These are phyloP conservation scores for Ambrosiella beaveri DNA, from an alignment of 2,329 filamentous ascomycete species.

Conservation along the genomic window DNA sequence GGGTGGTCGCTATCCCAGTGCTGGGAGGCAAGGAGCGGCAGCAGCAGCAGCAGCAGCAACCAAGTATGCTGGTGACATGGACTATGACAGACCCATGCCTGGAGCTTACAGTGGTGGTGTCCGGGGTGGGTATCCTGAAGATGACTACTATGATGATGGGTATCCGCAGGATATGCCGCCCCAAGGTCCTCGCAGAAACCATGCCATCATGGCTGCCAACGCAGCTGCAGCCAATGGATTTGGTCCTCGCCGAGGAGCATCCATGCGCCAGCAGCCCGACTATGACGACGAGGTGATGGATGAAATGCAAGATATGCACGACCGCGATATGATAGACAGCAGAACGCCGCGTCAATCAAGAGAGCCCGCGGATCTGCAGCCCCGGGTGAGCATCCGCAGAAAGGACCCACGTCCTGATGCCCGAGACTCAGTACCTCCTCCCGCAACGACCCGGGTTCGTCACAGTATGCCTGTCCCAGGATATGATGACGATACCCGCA, in stretches of 20 bases:
- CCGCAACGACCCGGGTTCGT: conserved; percentile 2
- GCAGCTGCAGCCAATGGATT: neutral
- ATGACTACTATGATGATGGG: neutral
- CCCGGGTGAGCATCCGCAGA: neutral
- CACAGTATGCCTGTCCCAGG: conserved; percentile 1
- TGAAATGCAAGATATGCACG: neutral
- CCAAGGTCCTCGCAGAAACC: conserved; percentile 2
- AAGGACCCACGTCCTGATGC: neutral
- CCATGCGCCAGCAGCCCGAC: neutral
- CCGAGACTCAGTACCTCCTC: conserved; percentile 5
- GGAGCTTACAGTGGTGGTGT: neutral
- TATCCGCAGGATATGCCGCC: conserved; percentile 1
- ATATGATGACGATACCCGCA: conserved; percentile 4
- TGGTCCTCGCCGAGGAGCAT: neutral
- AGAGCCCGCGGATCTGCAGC: neutral
- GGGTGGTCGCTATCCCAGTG: conserved; percentile 6
- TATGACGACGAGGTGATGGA: neutral
- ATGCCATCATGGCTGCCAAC: neutral
- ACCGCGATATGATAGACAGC: neutral
- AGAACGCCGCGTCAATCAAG: neutral
- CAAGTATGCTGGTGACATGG: conserved; percentile 7
- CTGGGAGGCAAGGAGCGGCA: conserved; percentile 2
- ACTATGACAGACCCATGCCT: neutral
- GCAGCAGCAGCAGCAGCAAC: neutral
- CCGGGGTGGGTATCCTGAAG: conserved; percentile 1